phyloP scores from a whole-genome alignment of 163 green algal species.

The Scenedesmus sp. region DNA sequence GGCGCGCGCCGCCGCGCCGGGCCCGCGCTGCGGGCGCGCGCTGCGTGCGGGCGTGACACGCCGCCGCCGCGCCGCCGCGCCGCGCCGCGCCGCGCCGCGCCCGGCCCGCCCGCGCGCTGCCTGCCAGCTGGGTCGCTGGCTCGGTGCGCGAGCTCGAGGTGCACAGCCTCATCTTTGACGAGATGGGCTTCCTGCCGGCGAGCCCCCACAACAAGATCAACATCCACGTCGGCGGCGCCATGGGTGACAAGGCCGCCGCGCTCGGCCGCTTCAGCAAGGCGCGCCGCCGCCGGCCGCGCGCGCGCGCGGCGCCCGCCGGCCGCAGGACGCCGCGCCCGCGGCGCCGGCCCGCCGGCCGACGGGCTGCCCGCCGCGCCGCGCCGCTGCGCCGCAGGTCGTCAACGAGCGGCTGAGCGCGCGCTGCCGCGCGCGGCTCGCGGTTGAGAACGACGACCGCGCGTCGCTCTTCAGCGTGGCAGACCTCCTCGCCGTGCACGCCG shows the following conservation, averaged over 20 bases:
- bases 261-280: slow-evolving; percentile 67
- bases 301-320: too few species aligned
- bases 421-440: slow-evolving; percentile 56
- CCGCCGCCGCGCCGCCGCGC: too few species aligned
- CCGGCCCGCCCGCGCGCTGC: not conserved
- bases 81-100: too few species aligned
- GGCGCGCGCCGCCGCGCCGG: too few species aligned
- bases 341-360: too few species aligned
- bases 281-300: too few species aligned
- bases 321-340: too few species aligned
- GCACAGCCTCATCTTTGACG: slow-evolving; percentile 66
- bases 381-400: slow-evolving; percentile 49
- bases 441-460: slow-evolving; percentile 80
- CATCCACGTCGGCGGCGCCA: slow-evolving; percentile 73
- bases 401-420: slow-evolving; percentile 52
- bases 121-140: slow-evolving; percentile 38
- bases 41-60: too few species aligned
- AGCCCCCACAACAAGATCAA: slow-evolving; percentile 77
- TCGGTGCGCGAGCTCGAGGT: slow-evolving; percentile 57
- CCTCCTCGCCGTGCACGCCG: slow-evolving; percentile 61
- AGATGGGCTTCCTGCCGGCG: slow-evolving; percentile 68
- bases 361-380: too few species aligned
- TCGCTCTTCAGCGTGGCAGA: slow-evolving; percentile 64
- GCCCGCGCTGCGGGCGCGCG: too few species aligned
- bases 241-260: slow-evolving; percentile 49